Conservation (phyloP, 305 asterid species). For the Fraxinus platypoda region DNA sequence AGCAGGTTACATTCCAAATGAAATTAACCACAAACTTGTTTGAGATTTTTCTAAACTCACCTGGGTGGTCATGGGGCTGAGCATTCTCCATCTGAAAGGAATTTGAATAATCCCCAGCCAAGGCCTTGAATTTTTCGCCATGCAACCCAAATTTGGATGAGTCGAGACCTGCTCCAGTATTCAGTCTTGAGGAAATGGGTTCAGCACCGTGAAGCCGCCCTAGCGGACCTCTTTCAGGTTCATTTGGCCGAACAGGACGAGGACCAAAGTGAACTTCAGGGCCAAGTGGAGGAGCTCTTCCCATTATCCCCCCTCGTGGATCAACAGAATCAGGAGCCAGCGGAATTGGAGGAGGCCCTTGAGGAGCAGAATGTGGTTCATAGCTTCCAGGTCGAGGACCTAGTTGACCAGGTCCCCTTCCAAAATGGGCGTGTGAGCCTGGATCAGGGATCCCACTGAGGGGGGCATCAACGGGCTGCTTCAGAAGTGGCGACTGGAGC, state of each 20-base stretch:
- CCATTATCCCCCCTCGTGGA: constrained; percentile 55
- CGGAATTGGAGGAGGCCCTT: constrained; percentile 29
- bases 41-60: constrained; percentile 33
- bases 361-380: constrained; percentile 40
- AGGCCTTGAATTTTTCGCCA: constrained; percentile 48
- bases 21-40: neutral
- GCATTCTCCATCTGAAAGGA: constrained; percentile 41
- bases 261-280: constrained; percentile 51
- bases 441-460: constrained; percentile 22
- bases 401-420: constrained; percentile 48
- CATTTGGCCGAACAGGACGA: constrained; percentile 39
- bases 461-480: constrained; percentile 27
- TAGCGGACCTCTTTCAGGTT: constrained; percentile 45
- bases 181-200: constrained; percentile 31
- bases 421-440: constrained; percentile 31
- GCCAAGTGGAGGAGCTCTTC: constrained; percentile 45
- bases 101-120: constrained; percentile 43
- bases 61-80: constrained; percentile 50
- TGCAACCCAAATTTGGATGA: constrained; percentile 42
- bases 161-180: constrained; percentile 47
- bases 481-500: constrained; percentile 27
- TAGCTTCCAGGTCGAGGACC: constrained; percentile 40
- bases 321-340: constrained; percentile 30
- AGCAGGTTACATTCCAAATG: constrained; percentile 5
- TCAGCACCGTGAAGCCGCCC: constrained; percentile 40